phyloP scores from a whole-genome alignment of 2,329 filamentous ascomycete species.

The Aspergillus sp. region DNA sequence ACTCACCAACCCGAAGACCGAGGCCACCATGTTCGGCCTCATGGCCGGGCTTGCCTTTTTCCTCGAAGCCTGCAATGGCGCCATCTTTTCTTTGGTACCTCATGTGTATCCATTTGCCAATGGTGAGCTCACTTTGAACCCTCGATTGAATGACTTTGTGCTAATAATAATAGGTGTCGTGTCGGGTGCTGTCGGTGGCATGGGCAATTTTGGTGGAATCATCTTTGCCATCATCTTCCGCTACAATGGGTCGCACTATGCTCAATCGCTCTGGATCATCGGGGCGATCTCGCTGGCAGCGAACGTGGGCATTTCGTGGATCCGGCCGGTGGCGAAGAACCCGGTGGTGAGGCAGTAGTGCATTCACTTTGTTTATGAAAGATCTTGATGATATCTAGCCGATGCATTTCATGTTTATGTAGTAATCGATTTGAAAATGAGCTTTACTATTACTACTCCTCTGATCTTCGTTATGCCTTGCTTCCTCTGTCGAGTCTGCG shows the following conservation, averaged over 20 bases:
- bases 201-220: slow-evolving; percentile 82
- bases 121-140: slow-evolving; percentile 50
- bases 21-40: slow-evolving; percentile 72
- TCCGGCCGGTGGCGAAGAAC: slow-evolving; percentile 58
- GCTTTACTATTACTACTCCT: too few relatives aligned
- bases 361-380: background rate
- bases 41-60: slow-evolving; percentile 78
- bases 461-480: too few relatives aligned
- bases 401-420: too few relatives aligned
- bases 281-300: slow-evolving; percentile 72
- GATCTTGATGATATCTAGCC: background rate
- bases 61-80: slow-evolving; percentile 80
- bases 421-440: too few relatives aligned
- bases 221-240: slow-evolving; percentile 82
- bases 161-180: slow-evolving; percentile 53
- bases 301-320: slow-evolving; percentile 67
- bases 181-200: slow-evolving; percentile 75
- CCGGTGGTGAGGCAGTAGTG: slow-evolving; percentile 40
- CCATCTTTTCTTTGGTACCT: slow-evolving; percentile 82
- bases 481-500: too few relatives aligned
- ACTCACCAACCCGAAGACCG: slow-evolving; percentile 60
- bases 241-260: slow-evolving; percentile 70
- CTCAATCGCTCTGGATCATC: slow-evolving; percentile 76
- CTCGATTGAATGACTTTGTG: background rate
- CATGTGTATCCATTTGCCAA: slow-evolving; percentile 84